phyloP scores from a whole-genome alignment of 2,329 filamentous ascomycete genomes.

The Metarhizium sp. region DNA sequence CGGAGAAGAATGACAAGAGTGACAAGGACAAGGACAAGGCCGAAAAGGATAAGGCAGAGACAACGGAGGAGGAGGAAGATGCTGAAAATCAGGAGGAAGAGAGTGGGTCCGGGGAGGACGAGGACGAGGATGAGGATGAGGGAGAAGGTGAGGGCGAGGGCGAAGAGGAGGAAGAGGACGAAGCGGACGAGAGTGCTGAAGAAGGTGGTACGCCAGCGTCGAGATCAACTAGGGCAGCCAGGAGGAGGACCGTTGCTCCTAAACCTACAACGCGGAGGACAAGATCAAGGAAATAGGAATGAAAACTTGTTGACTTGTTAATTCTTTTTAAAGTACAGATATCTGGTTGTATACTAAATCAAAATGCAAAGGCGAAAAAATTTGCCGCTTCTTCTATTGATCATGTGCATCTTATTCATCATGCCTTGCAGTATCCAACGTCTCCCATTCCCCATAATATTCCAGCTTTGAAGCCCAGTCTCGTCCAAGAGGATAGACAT shows the following conservation, averaged over 20 bases:
- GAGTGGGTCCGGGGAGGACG: conserved; percentile 17
- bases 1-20: conserved; percentile 14
- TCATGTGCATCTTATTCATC: conserved; percentile 1
- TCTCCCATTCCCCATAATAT: conserved; percentile 35
- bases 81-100: conserved; percentile 14
- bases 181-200: conserved; percentile 13
- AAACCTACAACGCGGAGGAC: conserved; percentile 5
- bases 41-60: conserved; percentile 23
- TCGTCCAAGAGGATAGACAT: conserved; percentile 24
- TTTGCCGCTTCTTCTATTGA: neutral
- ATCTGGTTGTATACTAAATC: neutral
- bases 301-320: conserved; percentile 2
- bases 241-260: conserved; percentile 2
- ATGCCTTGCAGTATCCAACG: conserved; percentile 2
- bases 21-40: conserved; percentile 26
- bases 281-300: conserved; percentile 4
- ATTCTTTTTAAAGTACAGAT: neutral
- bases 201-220: conserved; percentile 25
- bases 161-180: conserved; percentile 17
- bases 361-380: neutral
- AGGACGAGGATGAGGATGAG: conserved; percentile 2
- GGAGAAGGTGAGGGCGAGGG: conserved; percentile 15
- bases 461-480: conserved; percentile 29
- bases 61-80: conserved; percentile 13
- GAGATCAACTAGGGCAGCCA: conserved; percentile 15